These are phyloP conservation scores for Phytophthora hibernalis DNA, from an alignment of 352 stramenopile species.

Conservation along the genomic window DNA sequence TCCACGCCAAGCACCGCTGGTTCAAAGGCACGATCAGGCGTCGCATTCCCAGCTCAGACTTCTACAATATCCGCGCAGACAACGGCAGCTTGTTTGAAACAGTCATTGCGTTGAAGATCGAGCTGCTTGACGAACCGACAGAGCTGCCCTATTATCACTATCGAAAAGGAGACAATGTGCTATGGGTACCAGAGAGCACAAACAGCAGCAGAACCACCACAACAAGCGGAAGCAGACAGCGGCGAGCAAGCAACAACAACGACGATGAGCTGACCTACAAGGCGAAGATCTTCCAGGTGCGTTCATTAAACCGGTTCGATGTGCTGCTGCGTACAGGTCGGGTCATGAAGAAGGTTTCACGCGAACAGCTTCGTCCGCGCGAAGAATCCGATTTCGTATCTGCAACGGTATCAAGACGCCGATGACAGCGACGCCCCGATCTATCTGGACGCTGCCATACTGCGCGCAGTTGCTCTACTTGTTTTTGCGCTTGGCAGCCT, in stretches of 20 bases:
- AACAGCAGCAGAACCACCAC: conserved; percentile 3
- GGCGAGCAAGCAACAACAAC: conserved; percentile 12
- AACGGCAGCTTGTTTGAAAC: conserved; percentile 58
- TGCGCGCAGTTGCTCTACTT: conserved; percentile 44
- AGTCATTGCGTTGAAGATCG: conserved; percentile 54
- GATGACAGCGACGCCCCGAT: conserved; percentile 10
- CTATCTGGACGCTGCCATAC: not conserved
- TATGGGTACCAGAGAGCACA: conserved; percentile 38
- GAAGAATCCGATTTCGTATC: conserved; percentile 30
- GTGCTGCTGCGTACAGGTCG: conserved; percentile 57
- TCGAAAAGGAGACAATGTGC: conserved; percentile 42
- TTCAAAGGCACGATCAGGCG: conserved; percentile 46
- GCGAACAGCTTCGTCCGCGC: conserved; percentile 49
- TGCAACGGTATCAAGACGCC: conserved; percentile 18
- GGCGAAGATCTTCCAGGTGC: conserved; percentile 47
- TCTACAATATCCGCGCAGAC: conserved; percentile 61
- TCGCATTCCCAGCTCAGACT: conserved; percentile 52
- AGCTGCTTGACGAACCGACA: conserved; percentile 34
- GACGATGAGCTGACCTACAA: conserved; percentile 50
- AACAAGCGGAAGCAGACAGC: conserved; percentile 3
- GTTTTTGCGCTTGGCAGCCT: conserved; percentile 70
- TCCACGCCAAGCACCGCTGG: conserved; percentile 42
- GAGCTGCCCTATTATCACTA: conserved; percentile 34
- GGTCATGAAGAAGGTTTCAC: conserved; percentile 48
- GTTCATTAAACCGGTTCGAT: conserved; percentile 52